Base-by-base conservation (phyloP, 2,329 filamentous ascomycete species). In the Alternaria rosae region DNA sequence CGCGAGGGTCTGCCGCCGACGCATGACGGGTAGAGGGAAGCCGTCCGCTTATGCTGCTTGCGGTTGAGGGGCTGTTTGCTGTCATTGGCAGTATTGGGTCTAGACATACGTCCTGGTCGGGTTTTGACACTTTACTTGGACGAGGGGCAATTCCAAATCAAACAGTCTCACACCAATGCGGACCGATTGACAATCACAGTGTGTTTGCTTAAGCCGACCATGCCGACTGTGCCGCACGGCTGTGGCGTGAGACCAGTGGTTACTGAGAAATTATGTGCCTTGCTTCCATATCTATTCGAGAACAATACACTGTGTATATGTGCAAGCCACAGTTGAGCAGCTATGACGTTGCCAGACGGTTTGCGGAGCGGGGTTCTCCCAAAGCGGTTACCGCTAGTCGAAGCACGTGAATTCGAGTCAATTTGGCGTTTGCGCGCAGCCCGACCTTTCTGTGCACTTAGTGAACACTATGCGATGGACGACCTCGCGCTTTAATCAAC, bases 391-490 rank as follows among this genome's bases (percentile, higher is more conserved):
- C 38, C 17, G 62, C 59, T 28, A 21, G 52, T 35, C 35, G 10
- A 25, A 26, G 50, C 70, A 73, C 70, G 70, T 72, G 70, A 67
- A 47, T 43, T 52, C 68, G 68, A 64, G 70, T 64, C 63, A 68
- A 17, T 61, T 57, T 60, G 66, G 68, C 62, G 69, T 69, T 62
- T 32, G 43, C 57, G 42, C 32, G 42, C 28, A 38, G 11, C 47
- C 43, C 41, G 13, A 21, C 30, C 32, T 62, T 54, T 13, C 13
- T 23, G 41, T 28, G 35, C 17, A 47, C 23, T 8, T 25, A 45
- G 28, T 17, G 23, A n/a, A 32, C 52, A 54, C 52, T 26, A 53
- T 61, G 50, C 38, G 20, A 59, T 59, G 55, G 35, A 25, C 11
- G 35, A 38, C 12, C n/a, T 12, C 25, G 20, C 20, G 52, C 23